Evolutionary conservation across 257 asterid species (phyloP).

Genomic region (Cynanchum wilfordii): DNA sequence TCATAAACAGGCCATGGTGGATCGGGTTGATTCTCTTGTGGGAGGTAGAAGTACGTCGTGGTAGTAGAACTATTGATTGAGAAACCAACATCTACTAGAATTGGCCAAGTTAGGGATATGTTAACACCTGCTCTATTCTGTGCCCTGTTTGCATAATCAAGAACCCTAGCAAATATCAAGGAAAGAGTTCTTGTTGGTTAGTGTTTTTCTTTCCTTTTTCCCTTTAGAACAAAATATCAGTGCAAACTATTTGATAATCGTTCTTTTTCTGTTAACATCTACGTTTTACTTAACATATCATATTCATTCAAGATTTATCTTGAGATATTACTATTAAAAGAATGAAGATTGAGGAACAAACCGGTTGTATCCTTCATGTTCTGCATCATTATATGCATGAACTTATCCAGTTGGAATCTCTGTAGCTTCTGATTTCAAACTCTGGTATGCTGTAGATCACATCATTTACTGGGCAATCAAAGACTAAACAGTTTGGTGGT

Average conservation of each 20-base stretch:
- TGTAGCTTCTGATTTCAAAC: background rate
- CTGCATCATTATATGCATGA: background rate
- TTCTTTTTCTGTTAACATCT: no score
- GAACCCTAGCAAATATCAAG: background rate
- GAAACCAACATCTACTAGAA: background rate
- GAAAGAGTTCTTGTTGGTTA: background rate
- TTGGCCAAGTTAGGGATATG: background rate
- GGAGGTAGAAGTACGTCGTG: conserved; percentile 1
- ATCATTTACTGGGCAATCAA: background rate
- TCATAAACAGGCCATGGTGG: background rate
- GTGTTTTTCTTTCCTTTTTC: no score
- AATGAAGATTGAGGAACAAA: background rate
- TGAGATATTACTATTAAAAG: no score
- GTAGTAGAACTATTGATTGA: background rate
- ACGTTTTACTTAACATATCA: no score
- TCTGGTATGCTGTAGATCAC: conserved; percentile 5
- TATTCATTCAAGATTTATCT: no score
- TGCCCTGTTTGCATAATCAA: background rate
- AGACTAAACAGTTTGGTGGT: conserved; percentile 3
- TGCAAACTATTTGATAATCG: no score
- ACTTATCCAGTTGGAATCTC: conserved; percentile 1
- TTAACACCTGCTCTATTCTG: background rate
- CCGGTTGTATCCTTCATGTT: background rate
- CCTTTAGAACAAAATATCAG: background rate
- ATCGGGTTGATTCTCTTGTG: background rate